These are phyloP conservation scores for Giardia duodenalis DNA, from an alignment of 208 protist species.

Conservation along the genomic window DNA sequence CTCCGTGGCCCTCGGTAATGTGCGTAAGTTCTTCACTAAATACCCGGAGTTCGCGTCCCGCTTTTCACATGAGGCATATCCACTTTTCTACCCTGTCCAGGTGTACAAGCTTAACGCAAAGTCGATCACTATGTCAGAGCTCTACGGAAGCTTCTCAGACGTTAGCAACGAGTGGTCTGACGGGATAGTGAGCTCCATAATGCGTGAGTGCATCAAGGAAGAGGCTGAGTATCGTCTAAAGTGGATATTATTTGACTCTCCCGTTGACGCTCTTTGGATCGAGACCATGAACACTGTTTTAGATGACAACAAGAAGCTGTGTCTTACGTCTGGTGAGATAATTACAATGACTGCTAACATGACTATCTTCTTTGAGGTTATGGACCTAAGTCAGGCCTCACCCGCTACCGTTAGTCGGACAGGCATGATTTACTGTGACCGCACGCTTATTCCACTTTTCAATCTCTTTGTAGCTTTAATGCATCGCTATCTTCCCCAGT, in stretches of 20 bases:
- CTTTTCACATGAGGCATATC: not conserved
- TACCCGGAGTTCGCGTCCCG: not conserved
- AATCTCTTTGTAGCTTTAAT: not conserved
- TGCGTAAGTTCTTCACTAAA: conserved; percentile 4
- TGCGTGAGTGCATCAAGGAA: conserved; percentile 54
- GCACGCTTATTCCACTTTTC: not conserved
- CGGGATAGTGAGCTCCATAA: conserved; percentile 75
- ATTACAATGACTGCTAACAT: conserved; percentile 51
- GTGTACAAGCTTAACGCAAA: conserved; percentile 67
- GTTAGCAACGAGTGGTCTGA: conserved; percentile 85
- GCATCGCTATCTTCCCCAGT: not conserved
- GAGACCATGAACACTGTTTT: conserved; percentile 95
- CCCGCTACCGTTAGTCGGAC: conserved; percentile 90
- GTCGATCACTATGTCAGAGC: conserved; percentile 76
- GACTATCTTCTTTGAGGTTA: conserved; percentile 74
- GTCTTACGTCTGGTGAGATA: conserved; percentile 65
- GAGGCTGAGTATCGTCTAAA: conserved; percentile 51
- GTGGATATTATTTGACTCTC: conserved; percentile 90
- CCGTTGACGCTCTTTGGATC: conserved; percentile 93
- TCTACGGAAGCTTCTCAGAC: conserved; percentile 80
- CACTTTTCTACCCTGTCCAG: not conserved
- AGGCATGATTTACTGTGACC: conserved; percentile 84
- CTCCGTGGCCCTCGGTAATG: conserved; percentile 63
- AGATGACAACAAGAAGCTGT: conserved; percentile 92
- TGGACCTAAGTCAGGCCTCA: conserved; percentile 81